phyloP scores from a whole-genome alignment of 2,329 filamentous ascomycete genomes.

The Sporothrix inflata region DNA sequence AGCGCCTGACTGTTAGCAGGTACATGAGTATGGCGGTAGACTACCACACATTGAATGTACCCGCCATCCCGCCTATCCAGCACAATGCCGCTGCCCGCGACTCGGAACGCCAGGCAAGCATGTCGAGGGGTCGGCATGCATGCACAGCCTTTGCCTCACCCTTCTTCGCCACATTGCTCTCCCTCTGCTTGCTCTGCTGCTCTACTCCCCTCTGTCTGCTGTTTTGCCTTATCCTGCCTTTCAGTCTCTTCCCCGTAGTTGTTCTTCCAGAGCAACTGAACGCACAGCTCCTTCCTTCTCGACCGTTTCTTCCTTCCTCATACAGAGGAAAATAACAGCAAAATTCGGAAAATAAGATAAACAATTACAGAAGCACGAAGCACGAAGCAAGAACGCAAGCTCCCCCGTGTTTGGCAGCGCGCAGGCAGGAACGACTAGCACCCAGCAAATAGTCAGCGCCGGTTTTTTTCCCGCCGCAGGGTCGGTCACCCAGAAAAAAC shows the following conservation, averaged over 20 bases:
- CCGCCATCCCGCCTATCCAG: not conserved
- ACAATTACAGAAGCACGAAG: not conserved
- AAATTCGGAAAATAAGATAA: not conserved
- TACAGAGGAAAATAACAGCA: not conserved
- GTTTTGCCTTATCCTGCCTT: not conserved
- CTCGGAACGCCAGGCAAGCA: conserved; percentile 21
- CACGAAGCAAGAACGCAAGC: not conserved
- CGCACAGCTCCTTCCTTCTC: not conserved
- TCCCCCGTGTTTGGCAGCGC: not conserved
- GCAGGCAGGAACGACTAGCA: conserved; percentile 4
- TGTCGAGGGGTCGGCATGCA: not conserved
- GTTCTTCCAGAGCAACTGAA: not conserved
- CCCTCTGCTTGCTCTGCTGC: not conserved
- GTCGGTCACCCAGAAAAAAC: not conserved
- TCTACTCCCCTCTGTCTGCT: not conserved
- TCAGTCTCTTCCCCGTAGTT: not conserved
- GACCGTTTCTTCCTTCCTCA: not conserved
- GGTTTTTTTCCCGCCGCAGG: not conserved
- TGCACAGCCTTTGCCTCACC: conserved; percentile 25
- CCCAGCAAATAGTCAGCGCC: conserved; percentile 4
- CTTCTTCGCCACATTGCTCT: conserved; percentile 15
- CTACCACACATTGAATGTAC: not conserved
- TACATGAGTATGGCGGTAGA: not conserved
- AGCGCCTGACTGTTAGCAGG: not conserved
- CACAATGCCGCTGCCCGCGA: not conserved